These are phyloP conservation scores for Trametes cingulata DNA, from an alignment of 768 basidiomycete genomes.

Conservation along the genomic window DNA sequence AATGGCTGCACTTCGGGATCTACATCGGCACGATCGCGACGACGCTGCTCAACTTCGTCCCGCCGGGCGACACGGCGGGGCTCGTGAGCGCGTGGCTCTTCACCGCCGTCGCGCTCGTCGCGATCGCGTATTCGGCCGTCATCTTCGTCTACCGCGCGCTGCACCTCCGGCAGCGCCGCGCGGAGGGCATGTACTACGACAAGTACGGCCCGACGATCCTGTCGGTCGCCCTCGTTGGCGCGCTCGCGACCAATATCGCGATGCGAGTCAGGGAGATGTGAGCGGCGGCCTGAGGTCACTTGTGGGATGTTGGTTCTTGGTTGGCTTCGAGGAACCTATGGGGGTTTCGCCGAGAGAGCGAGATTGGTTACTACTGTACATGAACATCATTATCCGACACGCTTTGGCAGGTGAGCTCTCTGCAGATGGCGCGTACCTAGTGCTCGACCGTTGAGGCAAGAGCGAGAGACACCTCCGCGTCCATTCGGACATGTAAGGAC, in stretches of 20 bases:
- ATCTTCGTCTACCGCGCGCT: conserved; percentile 79
- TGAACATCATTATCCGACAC: no score
- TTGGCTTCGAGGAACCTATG: no score
- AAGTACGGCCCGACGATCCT: conserved; percentile 82
- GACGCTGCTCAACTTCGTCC: conserved; percentile 83
- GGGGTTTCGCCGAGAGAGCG: no score
- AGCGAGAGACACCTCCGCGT: no score
- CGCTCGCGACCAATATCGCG: conserved; percentile 74
- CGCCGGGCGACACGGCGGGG: conserved; percentile 69
- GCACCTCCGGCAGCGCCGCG: conserved; percentile 65
- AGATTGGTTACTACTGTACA: no score
- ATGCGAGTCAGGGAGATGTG: conserved; percentile 60
- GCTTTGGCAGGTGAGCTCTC: no score
- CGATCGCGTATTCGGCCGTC: conserved; percentile 83
- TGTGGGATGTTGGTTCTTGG: no score
- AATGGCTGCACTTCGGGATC: conserved; percentile 88
- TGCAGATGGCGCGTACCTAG: no score
- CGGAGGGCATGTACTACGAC: conserved; percentile 87
- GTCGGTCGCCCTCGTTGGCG: conserved; percentile 66
- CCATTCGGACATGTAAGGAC: no score
- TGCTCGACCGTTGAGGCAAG: no score
- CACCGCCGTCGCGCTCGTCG: conserved; percentile 83
- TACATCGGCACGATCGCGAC: conserved; percentile 90
- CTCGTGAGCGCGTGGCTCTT: conserved; percentile 88
- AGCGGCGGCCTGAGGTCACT: no score